Evolutionary conservation across 129 eudicot species (phyloP), one percentile per base, ranked within the genome.

Genomic region (Artemisia argyi): DNA sequence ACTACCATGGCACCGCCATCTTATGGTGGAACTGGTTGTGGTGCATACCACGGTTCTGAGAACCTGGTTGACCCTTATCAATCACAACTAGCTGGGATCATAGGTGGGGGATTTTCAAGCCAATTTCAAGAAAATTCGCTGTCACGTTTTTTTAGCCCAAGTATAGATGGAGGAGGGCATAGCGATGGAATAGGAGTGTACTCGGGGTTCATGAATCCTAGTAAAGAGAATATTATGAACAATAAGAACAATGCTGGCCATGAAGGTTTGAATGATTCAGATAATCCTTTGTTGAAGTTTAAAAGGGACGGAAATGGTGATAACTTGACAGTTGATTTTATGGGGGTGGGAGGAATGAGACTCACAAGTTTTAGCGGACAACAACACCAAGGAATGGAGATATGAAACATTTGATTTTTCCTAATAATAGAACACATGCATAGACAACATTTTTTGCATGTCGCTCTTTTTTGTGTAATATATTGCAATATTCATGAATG

Each of bases 301-400:
- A 63, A 69, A 61, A 69, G 54, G 71, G 75, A 74, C 19, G 83
- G 72, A 42, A 62, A 68, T 26, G 71, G 76, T 68, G 83, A 80
- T 18, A 69, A 74, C 46, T 68, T 74, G 54, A 79, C 83, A 3
- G 83, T 79, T 51, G 83, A 79, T 67, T 79, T 79, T 66, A 5
- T 79, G 83, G 83, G 83, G 11, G 79, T 79, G 59, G 83, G 83
- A 74, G 79, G 83, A 67, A 79, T 79, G 76, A 79, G 83, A 61
- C 66, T 75, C 46, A 61, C 61, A 50, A 61, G 50, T 68, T 79
- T 39, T n/a, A 73, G 28, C 28, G 75, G 68, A 30, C 83, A 79
- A 58, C 83, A 79, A 17, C 79, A 79, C 47, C 79, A 80, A 74
- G 80, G 72, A 47, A 80, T 80, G 83, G 83, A 80, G 19, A 80